Base-by-base conservation (phyloP, 2,329 filamentous ascomycete genomes). In the Parafenestella ontariensis region DNA sequence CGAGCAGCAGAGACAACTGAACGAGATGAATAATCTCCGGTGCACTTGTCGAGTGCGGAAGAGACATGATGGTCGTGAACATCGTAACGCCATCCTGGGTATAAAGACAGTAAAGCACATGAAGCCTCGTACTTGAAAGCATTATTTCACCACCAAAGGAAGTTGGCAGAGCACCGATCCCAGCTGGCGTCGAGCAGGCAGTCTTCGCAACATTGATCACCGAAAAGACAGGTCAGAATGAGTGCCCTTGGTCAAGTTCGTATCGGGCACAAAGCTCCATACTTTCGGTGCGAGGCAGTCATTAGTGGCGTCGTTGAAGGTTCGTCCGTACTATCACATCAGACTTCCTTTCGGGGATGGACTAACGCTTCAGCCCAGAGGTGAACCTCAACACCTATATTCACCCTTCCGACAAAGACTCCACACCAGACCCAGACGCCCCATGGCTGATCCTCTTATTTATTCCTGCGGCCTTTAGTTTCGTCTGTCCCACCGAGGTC, bases 371-470 rank as follows among this genome's bases (percentile, higher is more conserved):
- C 13, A 11, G n/a, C 11, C 33, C 21, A 71, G 70, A 70, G 34
- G 63, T 68, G 3, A 55, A 58, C 1, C 54, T 71, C 18, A 56
- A 48, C 17, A 61, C 67, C 13, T 72, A 67, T 37, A 65, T 71
- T 33, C 55, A 39, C 9, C 49, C 51, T 52, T 64, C 56, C 29
- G 43, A 28, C n/a, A 41, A 29, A 20, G 43, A 44, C 29, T 43
- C 21, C 15, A 36, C 33, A 28, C 56, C 50, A 10, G 29, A 58
- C 31, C 49, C 45, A 3, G 39, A 58, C 17, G 50, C 47, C 5
- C 57, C 57, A n/a, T 71, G 70, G 67, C 58, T 71, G n/a, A 64
- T 72, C 9, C 45, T 73, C 5, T 51, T 72, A 9, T 73, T 72
- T 49, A 71, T 71, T 7, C 69, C 70, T 5, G 65, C 65, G 3